phyloP scores from a whole-genome alignment of 805 yeast genomes.

The Hanseniaspora guilliermondii region DNA sequence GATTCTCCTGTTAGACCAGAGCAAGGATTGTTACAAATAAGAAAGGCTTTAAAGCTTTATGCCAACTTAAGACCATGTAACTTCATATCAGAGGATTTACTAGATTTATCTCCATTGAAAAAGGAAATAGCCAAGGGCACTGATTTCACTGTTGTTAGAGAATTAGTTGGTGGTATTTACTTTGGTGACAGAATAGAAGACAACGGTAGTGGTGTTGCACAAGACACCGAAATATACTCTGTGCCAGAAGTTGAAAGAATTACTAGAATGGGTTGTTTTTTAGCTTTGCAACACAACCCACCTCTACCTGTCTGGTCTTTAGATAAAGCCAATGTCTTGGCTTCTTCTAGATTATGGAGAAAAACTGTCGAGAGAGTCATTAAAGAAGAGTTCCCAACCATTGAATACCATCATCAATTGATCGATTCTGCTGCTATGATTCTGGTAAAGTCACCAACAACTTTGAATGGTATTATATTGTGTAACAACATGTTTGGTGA shows the following conservation, averaged over 20 bases:
- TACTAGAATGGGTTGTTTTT: slow-evolving; percentile 95
- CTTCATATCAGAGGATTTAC: slow-evolving; percentile 72
- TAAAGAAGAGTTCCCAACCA: slow-evolving; percentile 77
- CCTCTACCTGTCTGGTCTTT: slow-evolving; percentile 92
- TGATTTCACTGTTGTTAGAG: slow-evolving; percentile 86
- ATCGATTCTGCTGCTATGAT: slow-evolving; percentile 99
- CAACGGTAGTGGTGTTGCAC: slow-evolving; percentile 63
- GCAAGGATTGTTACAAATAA: slow-evolving; percentile 85
- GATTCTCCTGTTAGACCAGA: slow-evolving; percentile 85
- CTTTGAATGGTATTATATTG: slow-evolving; percentile 81
- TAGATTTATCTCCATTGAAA: slow-evolving; percentile 80
- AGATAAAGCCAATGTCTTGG: slow-evolving; percentile 95
- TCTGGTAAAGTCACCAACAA: slow-evolving; percentile 78
- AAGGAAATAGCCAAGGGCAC: slow-evolving; percentile 79
- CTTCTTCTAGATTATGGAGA: slow-evolving; percentile 94
- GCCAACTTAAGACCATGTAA: slow-evolving; percentile 96
- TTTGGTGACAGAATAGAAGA: slow-evolving; percentile 94
- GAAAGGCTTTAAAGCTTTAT: slow-evolving; percentile 86
- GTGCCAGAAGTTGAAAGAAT: slow-evolving; percentile 89
- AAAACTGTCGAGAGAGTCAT: slow-evolving; percentile 79
- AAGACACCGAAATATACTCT: slow-evolving; percentile 86
- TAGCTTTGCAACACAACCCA: slow-evolving; percentile 86
- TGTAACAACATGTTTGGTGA: slow-evolving; percentile 98
- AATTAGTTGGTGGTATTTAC: slow-evolving; percentile 94
- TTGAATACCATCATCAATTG: slow-evolving; percentile 80